Evolutionary conservation across 73 alveolate genomes (phyloP).

Genomic region (Paramecium tetraurelia): DNA sequence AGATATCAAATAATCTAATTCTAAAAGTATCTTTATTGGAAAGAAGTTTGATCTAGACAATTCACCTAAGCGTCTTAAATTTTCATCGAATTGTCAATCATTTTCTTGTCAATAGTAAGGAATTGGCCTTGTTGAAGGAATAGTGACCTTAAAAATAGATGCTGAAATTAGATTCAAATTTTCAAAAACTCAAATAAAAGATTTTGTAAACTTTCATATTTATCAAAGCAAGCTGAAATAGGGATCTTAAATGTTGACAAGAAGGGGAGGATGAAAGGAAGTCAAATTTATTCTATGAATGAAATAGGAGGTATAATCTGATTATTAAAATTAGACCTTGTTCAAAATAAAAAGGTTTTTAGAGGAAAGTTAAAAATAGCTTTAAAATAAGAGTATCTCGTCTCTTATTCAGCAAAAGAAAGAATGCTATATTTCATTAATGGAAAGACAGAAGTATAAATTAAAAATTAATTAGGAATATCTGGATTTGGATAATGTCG

Average conservation of each 20-base stretch:
- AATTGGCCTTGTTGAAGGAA: background rate
- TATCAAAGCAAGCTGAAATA: background rate
- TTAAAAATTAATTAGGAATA: background rate
- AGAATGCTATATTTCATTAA: background rate
- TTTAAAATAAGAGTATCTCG: background rate
- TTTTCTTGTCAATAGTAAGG: background rate
- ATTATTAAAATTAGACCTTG: background rate
- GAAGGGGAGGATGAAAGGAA: background rate
- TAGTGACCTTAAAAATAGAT: background rate
- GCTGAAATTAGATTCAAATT: background rate
- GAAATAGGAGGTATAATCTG: background rate
- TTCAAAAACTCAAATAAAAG: background rate
- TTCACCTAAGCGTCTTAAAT: background rate
- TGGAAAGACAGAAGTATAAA: background rate
- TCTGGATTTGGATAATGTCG: background rate
- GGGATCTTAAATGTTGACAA: background rate
- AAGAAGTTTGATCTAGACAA: background rate
- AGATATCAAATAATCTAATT: no score
- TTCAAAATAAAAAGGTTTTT: background rate
- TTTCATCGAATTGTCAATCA: background rate
- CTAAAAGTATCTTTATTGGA: background rate
- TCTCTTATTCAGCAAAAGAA: background rate
- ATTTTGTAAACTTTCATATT: background rate
- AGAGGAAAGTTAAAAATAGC: background rate
- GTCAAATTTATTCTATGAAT: background rate